These are phyloP conservation scores for Dinochytrium kinnereticum DNA, from an alignment of 371 early-diverging fungal genomes.

Conservation along the genomic window DNA sequence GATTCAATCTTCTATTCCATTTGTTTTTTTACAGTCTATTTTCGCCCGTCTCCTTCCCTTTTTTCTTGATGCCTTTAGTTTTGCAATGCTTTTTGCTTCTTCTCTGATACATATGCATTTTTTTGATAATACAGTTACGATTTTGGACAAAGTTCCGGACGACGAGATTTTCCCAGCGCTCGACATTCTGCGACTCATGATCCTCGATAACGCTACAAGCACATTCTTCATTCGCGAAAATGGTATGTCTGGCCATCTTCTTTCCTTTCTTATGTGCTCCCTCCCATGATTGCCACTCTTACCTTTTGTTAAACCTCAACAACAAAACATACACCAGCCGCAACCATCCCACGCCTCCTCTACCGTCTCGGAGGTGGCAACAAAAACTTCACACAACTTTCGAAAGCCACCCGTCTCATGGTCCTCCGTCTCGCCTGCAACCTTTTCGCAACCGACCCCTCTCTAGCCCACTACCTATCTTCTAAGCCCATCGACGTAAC, in stretches of 20 bases:
- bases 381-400: constrained; percentile 25
- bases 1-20: not conserved
- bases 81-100: not conserved
- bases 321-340: constrained; percentile 15
- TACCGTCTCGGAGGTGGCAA: constrained; percentile 14
- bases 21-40: not conserved
- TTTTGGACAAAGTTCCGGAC: constrained; percentile 39
- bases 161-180: constrained; percentile 68
- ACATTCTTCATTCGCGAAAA: constrained; percentile 40
- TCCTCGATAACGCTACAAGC: constrained; percentile 55
- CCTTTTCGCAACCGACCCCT: constrained; percentile 53
- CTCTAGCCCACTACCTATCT: constrained; percentile 62
- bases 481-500: constrained; percentile 16
- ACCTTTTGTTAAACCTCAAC: constrained; percentile 24
- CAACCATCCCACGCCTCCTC: constrained; percentile 25
- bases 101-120: too few species aligned
- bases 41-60: too few species aligned
- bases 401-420: constrained; percentile 56
- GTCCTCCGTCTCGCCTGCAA: constrained; percentile 69
- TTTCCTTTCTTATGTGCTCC: constrained; percentile 40
- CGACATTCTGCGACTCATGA: constrained; percentile 68
- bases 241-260: constrained; percentile 37
- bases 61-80: not conserved
- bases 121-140: constrained; percentile 8
- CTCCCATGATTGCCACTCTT: too few species aligned